Evolutionary conservation across 495 filamentous ascomycete species (phyloP).

Genomic region (Eremomyces bilateralis): DNA sequence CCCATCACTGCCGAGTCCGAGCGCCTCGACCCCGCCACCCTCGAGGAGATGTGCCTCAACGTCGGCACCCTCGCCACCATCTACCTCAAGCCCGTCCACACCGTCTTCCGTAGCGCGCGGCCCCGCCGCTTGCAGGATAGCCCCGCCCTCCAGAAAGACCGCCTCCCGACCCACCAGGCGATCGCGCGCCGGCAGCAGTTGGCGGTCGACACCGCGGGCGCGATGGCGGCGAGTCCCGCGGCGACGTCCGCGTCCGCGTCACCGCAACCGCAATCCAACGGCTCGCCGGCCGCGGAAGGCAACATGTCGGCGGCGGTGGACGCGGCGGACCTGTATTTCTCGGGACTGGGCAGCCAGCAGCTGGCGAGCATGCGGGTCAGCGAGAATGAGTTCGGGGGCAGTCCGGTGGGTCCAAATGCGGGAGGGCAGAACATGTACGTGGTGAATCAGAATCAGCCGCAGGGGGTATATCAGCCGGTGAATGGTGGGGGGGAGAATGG

Average conservation of each 20-base stretch:
- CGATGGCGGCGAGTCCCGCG: slow-evolving; percentile 17
- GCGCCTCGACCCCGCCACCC: slow-evolving; percentile 71
- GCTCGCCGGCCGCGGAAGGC: slow-evolving; percentile 10
- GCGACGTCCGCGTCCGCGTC: slow-evolving; percentile 18
- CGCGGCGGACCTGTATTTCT: slow-evolving; percentile 75
- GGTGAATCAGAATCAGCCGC: slow-evolving; percentile 43
- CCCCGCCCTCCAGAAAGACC: slow-evolving; percentile 48
- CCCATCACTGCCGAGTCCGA: slow-evolving; percentile 92
- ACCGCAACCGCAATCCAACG: slow-evolving; percentile 4
- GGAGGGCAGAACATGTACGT: slow-evolving; percentile 26
- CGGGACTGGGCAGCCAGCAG: slow-evolving; percentile 32
- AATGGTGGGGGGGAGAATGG: slow-evolving; percentile 28
- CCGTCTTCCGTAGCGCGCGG: slow-evolving; percentile 85
- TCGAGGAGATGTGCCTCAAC: slow-evolving; percentile 93
- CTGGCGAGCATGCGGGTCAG: slow-evolving; percentile 15
- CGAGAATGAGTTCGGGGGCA: slow-evolving; percentile 22
- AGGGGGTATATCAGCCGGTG: slow-evolving; percentile 34
- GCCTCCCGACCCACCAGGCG: background rate
- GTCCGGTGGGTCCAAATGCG: slow-evolving; percentile 15
- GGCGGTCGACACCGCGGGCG: slow-evolving; percentile 4
- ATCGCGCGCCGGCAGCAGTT: slow-evolving; percentile 7
- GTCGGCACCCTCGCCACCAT: slow-evolving; percentile 93
- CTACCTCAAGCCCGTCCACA: slow-evolving; percentile 92
- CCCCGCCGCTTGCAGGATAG: slow-evolving; percentile 54
- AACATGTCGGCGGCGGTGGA: slow-evolving; percentile 47